These are phyloP conservation scores for Fraxinus platypoda DNA, from an alignment of 305 asterid species.

Conservation along the genomic window DNA sequence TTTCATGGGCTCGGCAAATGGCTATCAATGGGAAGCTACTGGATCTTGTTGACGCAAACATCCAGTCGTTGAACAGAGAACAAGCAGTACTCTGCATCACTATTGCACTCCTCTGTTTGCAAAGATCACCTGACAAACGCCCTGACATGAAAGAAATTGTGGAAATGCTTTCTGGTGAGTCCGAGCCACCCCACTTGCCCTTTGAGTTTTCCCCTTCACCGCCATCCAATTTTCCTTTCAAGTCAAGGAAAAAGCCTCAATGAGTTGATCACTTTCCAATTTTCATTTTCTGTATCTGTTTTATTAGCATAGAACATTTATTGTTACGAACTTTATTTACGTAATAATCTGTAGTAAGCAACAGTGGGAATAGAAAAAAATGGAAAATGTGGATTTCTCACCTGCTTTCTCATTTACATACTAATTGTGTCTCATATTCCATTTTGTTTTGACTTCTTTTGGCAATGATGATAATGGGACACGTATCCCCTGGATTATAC, in stretches of 20 bases:
- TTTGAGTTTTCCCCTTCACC: conserved; percentile 93
- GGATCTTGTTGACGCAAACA: conserved; percentile 73
- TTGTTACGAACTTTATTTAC: conserved; percentile 18
- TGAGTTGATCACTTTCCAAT: conserved; percentile 29
- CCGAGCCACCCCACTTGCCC: conserved; percentile 81
- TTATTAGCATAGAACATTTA: conserved; percentile 21
- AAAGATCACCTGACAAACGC: conserved; percentile 69
- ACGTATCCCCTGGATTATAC: conserved; percentile 24
- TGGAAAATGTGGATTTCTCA: conserved; percentile 4
- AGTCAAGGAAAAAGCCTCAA: conserved; percentile 60
- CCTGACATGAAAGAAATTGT: conserved; percentile 73
- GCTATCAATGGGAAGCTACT: conserved; percentile 70
- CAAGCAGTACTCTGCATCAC: conserved; percentile 71
- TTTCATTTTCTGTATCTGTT: conserved; percentile 4
- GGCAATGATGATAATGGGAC: conserved; percentile 34
- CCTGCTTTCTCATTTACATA: conserved; percentile 16
- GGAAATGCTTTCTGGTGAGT: conserved; percentile 73
- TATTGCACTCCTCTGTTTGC: conserved; percentile 75
- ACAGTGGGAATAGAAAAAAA: not conserved
- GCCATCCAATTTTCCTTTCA: conserved; percentile 67
- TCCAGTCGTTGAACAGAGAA: conserved; percentile 52
- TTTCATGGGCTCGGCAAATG: conserved; percentile 86
- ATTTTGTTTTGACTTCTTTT: conserved; percentile 22
- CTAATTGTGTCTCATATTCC: conserved; percentile 5
- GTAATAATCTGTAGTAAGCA: conserved; percentile 22